These are phyloP conservation scores for Chlorella ohadii DNA, from an alignment of 139 green algal genomes.

Conservation along the genomic window DNA sequence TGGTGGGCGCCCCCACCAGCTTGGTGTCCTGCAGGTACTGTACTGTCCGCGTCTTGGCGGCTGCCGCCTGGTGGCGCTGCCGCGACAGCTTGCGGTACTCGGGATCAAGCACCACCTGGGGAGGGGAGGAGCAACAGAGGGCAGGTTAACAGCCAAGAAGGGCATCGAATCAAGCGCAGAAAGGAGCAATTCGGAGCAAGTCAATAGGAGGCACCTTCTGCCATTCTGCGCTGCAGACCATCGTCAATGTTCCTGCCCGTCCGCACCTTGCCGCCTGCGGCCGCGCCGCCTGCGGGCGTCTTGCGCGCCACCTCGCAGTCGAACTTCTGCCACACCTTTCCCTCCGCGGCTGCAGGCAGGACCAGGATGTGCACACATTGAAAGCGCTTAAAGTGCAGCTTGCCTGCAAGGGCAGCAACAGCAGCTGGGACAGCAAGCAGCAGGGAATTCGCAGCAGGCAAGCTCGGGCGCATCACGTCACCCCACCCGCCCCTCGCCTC, in stretches of 20 bases:
- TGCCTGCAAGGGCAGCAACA: too few species aligned
- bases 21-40: conserved; percentile 35
- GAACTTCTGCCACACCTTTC: conserved; percentile 53
- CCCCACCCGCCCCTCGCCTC: background rate
- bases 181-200: too few species aligned
- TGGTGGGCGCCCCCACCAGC: conserved; percentile 23
- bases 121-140: too few species aligned
- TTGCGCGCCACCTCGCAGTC: conserved; percentile 47
- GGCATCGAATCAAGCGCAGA: too few species aligned
- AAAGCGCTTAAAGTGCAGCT: too few species aligned
- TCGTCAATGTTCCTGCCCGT: background rate
- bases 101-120: conserved; percentile 23
- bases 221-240: too few species aligned
- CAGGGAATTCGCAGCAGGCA: background rate
- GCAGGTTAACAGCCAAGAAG: too few species aligned
- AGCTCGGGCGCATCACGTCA: too few species aligned
- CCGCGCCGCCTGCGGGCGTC: background rate
- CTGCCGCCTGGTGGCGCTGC: conserved; percentile 30
- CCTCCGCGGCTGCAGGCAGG: conserved; percentile 40
- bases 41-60: conserved; percentile 30
- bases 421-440: background rate
- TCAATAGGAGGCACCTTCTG: too few species aligned
- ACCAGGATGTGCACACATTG: too few species aligned
- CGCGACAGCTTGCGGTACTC: conserved; percentile 49
- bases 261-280: background rate